Base-by-base conservation (phyloP, 495 filamentous ascomycete species). In the Xylaria nigripes region DNA sequence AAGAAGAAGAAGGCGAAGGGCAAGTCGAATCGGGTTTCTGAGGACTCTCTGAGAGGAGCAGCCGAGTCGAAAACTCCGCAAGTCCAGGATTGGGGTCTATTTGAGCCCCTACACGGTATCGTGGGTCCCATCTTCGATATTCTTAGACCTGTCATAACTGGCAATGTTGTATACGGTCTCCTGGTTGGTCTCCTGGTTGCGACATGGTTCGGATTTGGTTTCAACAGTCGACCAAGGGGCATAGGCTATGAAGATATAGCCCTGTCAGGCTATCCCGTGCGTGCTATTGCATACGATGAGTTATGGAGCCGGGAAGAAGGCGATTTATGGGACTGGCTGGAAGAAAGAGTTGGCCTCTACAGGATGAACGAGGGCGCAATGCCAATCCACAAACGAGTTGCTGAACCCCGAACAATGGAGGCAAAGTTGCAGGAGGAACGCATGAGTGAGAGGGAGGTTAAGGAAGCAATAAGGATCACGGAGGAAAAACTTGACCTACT, bases 271-370 rank as follows among this genome's bases (percentile, higher is more conserved):
- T 66, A 72, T 60, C 80, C 90, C 6, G 82, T 91, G 55, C 79
- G 89, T 6, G 65, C 87, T 16, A 84, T 83, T 22, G 92, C 90
- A 6, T 98, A 96, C 66, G 92, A 97, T 56, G 86, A 95, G 70
- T 85, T 96, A 60, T 98, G 93, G 93, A 78, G 82, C 16, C 72
- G 80, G 16, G 93, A 97, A 62, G 93, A 98, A 65, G 88, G 81
- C 59, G 89, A 91, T 50, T 72, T 98, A 8, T 99, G 94, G 94
- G 83, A 86, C 47, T 99, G 93, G 93, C 73, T 99, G 10, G 93
- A 99, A 61, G 87, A 96, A 52, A 76, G 93, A 12, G 82, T 87
- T 1, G 88, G 86, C 4, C 74, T 91, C 66, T 83, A 89, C 48
- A 77, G 81, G n/a, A 69, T 88, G 54, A 70, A 75, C 30, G 69